Evolutionary conservation across 208 protist species (phyloP).

Genomic region (Leishmania aethiopica): DNA sequence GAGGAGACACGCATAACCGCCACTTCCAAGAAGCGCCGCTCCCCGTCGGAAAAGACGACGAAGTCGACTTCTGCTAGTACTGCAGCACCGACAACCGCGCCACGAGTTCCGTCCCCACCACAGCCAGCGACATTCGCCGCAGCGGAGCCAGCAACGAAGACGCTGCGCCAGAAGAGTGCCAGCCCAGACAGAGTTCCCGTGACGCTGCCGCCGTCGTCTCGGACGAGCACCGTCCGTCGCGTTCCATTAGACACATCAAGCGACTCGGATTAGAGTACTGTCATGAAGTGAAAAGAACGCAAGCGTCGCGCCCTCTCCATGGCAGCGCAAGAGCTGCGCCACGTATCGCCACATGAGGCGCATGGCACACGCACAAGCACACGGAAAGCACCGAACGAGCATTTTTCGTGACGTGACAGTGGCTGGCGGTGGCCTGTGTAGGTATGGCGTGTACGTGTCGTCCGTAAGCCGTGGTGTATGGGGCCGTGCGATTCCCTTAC

Average conservation of each 20-base stretch:
- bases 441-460: not conserved
- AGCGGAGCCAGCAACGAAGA: not conserved
- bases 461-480: not conserved
- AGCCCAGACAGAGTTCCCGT: constrained; percentile 25
- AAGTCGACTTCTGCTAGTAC: not conserved
- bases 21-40: constrained; percentile 22
- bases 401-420: not conserved
- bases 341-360: not conserved
- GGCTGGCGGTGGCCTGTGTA: not conserved
- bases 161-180: constrained; percentile 7
- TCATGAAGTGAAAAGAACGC: not conserved
- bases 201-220: constrained; percentile 33
- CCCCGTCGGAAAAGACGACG: constrained; percentile 20
- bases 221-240: constrained; percentile 23
- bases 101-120: not conserved
- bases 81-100: not conserved
- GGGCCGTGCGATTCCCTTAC: not conserved
- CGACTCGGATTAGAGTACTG: constrained; percentile 31
- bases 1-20: not conserved
- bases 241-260: constrained; percentile 47
- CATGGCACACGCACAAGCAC: not conserved
- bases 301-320: not conserved
- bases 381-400: not conserved
- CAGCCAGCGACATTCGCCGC: not conserved
- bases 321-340: not conserved